phyloP scores from a whole-genome alignment of 2,329 filamentous ascomycete species.

The Cordyceps tenuipes region DNA sequence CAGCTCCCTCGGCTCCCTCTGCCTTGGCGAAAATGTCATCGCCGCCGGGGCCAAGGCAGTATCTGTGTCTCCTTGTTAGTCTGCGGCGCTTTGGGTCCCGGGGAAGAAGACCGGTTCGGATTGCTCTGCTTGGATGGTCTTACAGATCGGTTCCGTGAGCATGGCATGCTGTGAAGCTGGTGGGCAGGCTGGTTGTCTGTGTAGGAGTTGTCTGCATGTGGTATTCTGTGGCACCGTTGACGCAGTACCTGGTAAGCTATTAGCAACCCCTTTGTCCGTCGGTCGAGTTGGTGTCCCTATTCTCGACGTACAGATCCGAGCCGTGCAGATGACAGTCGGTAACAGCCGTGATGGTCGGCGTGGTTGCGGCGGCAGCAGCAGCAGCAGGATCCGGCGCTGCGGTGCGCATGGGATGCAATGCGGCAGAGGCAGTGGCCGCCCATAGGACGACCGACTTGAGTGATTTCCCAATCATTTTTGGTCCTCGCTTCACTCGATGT shows the following conservation, averaged over 20 bases:
- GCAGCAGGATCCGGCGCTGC: constrained; percentile 5
- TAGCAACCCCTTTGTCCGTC: not conserved
- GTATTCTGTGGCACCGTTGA: constrained; percentile 35
- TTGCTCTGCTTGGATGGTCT: constrained; percentile 15
- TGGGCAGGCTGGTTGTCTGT: constrained; percentile 46
- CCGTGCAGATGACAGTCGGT: constrained; percentile 35
- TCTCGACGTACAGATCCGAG: constrained; percentile 27
- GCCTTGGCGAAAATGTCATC: constrained; percentile 50
- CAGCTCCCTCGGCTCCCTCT: constrained; percentile 25
- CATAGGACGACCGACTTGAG: constrained; percentile 1
- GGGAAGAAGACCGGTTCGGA: not conserved
- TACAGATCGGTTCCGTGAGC: constrained; percentile 50
- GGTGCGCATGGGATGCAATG: constrained; percentile 6
- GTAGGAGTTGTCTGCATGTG: constrained; percentile 40
- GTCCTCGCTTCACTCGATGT: not conserved
- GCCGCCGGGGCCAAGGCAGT: constrained; percentile 51
- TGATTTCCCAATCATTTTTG: not conserved
- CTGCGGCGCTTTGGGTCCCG: not conserved
- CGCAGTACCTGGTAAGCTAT: constrained; percentile 31
- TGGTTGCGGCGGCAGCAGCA: not conserved
- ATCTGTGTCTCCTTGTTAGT: constrained; percentile 33
- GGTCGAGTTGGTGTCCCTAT: too few relatives aligned
- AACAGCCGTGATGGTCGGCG: constrained; percentile 27
- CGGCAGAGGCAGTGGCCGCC: not conserved
- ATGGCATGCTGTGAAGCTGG: constrained; percentile 59